These are phyloP conservation scores for Canavalia gladiata DNA, from an alignment of 306 rosid genomes.

Conservation along the genomic window DNA sequence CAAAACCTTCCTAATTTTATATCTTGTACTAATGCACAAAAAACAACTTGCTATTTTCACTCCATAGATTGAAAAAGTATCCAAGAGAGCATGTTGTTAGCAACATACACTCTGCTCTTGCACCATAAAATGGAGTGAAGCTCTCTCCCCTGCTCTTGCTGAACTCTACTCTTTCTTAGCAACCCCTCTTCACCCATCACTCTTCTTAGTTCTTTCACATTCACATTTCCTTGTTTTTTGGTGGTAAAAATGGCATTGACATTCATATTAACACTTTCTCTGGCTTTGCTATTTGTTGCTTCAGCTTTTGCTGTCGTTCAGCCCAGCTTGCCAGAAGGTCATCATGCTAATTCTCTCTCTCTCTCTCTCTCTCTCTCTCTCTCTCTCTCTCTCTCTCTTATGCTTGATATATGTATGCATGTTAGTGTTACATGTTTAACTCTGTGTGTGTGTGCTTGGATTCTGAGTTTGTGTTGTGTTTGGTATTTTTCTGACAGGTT, in stretches of 20 bases:
- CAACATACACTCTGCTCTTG: background rate
- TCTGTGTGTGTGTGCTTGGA: background rate
- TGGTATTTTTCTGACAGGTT: constrained; percentile 49
- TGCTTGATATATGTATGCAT: constrained; percentile 21
- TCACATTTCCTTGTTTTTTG: constrained; percentile 27
- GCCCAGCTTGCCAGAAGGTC: constrained; percentile 63
- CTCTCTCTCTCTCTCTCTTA: background rate
- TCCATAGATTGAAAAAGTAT: background rate
- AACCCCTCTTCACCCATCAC: constrained; percentile 35
- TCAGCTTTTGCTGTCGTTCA: constrained; percentile 57
- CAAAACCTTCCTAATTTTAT: no score
- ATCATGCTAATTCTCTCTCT: constrained; percentile 48
- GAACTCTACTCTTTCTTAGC: background rate
- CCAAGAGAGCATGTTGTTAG: background rate
- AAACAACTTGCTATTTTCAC: constrained; percentile 13
- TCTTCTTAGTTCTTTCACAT: background rate
- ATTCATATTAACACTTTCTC: constrained; percentile 51
- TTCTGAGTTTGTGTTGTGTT: constrained; percentile 10
- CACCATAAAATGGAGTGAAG: constrained; percentile 51
- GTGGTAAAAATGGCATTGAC: constrained; percentile 55
- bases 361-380: no score
- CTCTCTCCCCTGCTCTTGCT: constrained; percentile 5
- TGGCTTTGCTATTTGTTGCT: constrained; percentile 52
- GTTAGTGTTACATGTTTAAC: background rate
- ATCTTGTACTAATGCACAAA: background rate